These are phyloP conservation scores for Aspergillus proliferans DNA, from an alignment of 2,329 filamentous ascomycete genomes.

Conservation along the genomic window DNA sequence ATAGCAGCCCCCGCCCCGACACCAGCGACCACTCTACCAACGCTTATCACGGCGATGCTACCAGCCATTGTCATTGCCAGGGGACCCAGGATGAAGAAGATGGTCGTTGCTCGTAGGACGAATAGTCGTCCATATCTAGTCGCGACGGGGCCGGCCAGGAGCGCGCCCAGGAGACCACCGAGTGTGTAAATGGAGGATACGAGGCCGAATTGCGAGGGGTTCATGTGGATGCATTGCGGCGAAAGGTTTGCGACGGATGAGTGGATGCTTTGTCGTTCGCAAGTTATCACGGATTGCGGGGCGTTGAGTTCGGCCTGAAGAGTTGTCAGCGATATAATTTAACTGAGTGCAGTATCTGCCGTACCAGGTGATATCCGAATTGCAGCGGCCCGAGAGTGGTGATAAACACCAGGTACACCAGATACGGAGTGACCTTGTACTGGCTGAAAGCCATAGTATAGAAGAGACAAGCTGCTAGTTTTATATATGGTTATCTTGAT, in stretches of 20 bases:
- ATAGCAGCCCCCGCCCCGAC: conserved; percentile 81
- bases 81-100: conserved; percentile 72
- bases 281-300: conserved; percentile 88
- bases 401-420: conserved; percentile 68
- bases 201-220: conserved; percentile 69
- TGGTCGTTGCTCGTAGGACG: conserved; percentile 69
- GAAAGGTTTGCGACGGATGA: conserved; percentile 8
- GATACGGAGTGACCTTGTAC: conserved; percentile 60
- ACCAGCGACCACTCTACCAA: conserved; percentile 74
- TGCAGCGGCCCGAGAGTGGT: conserved; percentile 83
- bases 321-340: background rate
- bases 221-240: conserved; percentile 83
- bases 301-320: conserved; percentile 85
- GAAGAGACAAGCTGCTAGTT: too few species aligned
- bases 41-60: conserved; percentile 59
- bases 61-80: conserved; percentile 66
- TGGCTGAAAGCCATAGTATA: conserved; percentile 16
- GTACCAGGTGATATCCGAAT: conserved; percentile 88
- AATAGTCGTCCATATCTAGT: conserved; percentile 68
- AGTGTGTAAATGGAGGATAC: conserved; percentile 88
- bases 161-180: conserved; percentile 77
- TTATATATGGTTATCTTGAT: too few species aligned
- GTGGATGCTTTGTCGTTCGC: conserved; percentile 56
- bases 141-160: conserved; percentile 72
- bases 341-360: background rate